These are phyloP conservation scores for Penicillium sp. DNA, from an alignment of 2,329 filamentous ascomycete genomes.

Conservation along the genomic window DNA sequence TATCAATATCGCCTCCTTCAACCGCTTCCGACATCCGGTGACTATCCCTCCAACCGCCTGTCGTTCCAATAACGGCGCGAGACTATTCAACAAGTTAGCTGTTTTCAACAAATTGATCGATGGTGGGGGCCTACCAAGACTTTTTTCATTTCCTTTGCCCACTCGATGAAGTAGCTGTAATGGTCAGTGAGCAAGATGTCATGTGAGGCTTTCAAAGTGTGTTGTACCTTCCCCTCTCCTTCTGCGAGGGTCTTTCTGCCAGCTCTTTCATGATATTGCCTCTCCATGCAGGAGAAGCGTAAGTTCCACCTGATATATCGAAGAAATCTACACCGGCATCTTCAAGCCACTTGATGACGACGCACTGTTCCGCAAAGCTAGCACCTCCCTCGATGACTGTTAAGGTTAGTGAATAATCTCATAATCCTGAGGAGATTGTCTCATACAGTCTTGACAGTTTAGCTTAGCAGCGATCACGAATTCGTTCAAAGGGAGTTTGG, in stretches of 20 bases:
- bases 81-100: conserved; percentile 4
- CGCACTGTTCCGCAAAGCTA: conserved; percentile 21
- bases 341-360: conserved; percentile 24
- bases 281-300: conserved; percentile 21
- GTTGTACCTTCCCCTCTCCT: conserved; percentile 13
- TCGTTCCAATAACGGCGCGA: conserved; percentile 24
- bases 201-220: background rate
- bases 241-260: conserved; percentile 13
- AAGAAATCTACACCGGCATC: conserved; percentile 24
- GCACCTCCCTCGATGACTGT: conserved; percentile 20
- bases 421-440: no score
- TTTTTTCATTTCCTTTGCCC: background rate
- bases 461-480: conserved; percentile 20
- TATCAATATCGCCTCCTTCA: conserved; percentile 19
- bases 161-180: background rate
- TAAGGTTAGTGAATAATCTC: background rate
- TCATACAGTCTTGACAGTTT: conserved; percentile 17
- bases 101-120: background rate
- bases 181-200: background rate
- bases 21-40: conserved; percentile 23
- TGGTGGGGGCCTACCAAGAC: background rate
- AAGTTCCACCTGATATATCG: conserved; percentile 23
- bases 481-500: conserved; percentile 10
- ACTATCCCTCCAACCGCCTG: conserved; percentile 23
- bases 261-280: conserved; percentile 11